Base-by-base conservation (phyloP, 1,284 basidiomycete species). In the Heterobasidion parviporum region DNA sequence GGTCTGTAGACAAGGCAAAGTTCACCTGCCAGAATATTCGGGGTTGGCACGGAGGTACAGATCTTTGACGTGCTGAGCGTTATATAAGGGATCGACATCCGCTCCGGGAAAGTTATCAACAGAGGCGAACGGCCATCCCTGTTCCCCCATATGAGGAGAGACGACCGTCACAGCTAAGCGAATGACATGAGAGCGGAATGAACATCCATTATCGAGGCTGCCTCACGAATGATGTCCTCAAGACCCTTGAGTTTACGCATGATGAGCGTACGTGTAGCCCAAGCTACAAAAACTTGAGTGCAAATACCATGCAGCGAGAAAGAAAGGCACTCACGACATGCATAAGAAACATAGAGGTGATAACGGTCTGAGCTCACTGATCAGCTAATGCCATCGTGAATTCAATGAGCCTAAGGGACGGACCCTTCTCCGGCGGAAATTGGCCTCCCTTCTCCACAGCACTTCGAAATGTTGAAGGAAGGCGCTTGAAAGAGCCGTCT, bases 241-340 rank as follows among this genome's bases (percentile, higher is more conserved):
- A 99, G 79, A 0, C 94, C 94, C 72, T 98, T 98, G 63, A 99
- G 79, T 70, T 92, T 83, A 62, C 95, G 81, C 4, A 89, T 79
- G 63, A 99, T 98, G 56, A 98, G 74, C 1, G 94, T 80, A 60
- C 96, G 81, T 53, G 94, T 94, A 0, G 96, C 96, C 95, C 96
- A 98, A 5, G 95, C 87, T 89, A 60, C 18, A 32, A 26, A 26
- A 26, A 26, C 26, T 26, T 26, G 10, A 41, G 38, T n/a, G 10
- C 10, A 41, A 41, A 41, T 41, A 4, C 5, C n/a, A 41, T 41
- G 12, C 38, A 12, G 8, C 16, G 12, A 9, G 44, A 18, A 8
- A 16, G n/a, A 3, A 1, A 14, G 10, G 46, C 52, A 74, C 88
- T 75, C 57, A 93, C 92, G 83, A 72, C 87, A 90, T 3, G 83